Evolutionary conservation across 257 asterid species (phyloP).

Genomic region (Verbena officinalis): DNA sequence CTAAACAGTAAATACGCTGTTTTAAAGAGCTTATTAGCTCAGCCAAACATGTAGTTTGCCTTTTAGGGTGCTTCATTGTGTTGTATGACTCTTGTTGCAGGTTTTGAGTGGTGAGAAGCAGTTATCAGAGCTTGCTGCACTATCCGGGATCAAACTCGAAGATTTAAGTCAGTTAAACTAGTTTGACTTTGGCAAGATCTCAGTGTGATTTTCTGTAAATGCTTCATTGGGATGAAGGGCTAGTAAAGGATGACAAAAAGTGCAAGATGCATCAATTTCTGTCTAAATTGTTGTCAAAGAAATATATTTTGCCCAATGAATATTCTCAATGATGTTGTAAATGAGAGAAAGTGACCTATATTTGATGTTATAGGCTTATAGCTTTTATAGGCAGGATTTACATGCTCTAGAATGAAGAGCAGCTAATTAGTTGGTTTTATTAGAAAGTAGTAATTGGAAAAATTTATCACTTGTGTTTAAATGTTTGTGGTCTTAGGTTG

Average conservation of each 20-base stretch:
- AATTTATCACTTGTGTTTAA: too few species aligned
- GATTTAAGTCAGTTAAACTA: conserved; percentile 51
- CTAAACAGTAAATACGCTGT: background rate
- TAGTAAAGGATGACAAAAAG: background rate
- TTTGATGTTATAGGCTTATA: conserved; percentile 17
- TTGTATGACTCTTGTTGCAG: conserved; percentile 42
- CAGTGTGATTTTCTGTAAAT: background rate
- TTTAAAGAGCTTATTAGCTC: background rate
- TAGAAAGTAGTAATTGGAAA: too few species aligned
- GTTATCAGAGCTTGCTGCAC: conserved; percentile 75
- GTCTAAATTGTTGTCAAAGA: background rate
- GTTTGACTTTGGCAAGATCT: conserved; percentile 12
- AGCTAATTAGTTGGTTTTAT: background rate
- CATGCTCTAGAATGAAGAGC: background rate
- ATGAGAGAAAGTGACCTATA: background rate
- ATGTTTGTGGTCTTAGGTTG: too few species aligned
- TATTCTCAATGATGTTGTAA: background rate
- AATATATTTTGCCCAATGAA: background rate
- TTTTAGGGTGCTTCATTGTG: conserved; percentile 8
- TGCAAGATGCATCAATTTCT: background rate
- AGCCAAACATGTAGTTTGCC: background rate
- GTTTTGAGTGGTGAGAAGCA: conserved; percentile 82
- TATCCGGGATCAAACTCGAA: conserved; percentile 65
- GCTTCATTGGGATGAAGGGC: conserved; percentile 16
- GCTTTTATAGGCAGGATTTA: conserved; percentile 6